Conservation (phyloP, 2,329 filamentous ascomycete species). For the Bipolaris oryzae region DNA sequence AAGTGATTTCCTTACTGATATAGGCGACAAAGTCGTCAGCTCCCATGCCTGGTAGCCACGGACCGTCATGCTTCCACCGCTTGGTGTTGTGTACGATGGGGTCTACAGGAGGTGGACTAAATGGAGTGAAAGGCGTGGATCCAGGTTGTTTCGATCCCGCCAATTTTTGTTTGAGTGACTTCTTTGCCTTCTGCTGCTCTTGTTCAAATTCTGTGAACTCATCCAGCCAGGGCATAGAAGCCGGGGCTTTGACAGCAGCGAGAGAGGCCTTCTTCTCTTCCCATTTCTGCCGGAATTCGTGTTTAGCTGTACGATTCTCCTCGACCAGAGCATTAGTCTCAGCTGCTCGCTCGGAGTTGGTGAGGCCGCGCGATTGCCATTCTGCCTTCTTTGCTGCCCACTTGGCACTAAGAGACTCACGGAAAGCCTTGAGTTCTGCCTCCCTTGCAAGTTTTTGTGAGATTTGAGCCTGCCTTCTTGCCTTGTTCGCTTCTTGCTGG, state of each 20-base stretch:
- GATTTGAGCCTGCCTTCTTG: not conserved
- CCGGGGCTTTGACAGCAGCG: not conserved
- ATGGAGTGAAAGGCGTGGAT: slow-evolving; percentile 27
- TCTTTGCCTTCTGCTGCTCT: slow-evolving; percentile 6
- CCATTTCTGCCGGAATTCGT: not conserved
- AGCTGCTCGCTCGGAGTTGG: not conserved
- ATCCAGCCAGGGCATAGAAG: slow-evolving; percentile 4
- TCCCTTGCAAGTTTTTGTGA: not conserved
- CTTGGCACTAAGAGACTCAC: not conserved
- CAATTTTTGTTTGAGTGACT: slow-evolving; percentile 18
- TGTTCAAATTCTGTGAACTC: slow-evolving; percentile 8
- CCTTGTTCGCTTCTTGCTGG: slow-evolving; percentile 2
- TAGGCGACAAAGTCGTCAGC: slow-evolving; percentile 62
- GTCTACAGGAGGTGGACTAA: slow-evolving; percentile 31
- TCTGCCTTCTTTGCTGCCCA: not conserved
- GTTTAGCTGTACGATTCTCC: not conserved
- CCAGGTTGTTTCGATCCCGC: not conserved
- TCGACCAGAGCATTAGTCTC: not conserved
- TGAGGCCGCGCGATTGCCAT: slow-evolving; percentile 3
- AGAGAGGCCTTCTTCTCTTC: not conserved
- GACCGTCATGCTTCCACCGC: slow-evolving; percentile 64
- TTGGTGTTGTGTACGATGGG: slow-evolving; percentile 31
- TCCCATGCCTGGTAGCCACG: slow-evolving; percentile 63
- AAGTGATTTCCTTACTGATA: slow-evolving; percentile 52
- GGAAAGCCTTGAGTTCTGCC: not conserved